Conservation (phyloP, 75 land plant species). For the Larix kaempferi region DNA sequence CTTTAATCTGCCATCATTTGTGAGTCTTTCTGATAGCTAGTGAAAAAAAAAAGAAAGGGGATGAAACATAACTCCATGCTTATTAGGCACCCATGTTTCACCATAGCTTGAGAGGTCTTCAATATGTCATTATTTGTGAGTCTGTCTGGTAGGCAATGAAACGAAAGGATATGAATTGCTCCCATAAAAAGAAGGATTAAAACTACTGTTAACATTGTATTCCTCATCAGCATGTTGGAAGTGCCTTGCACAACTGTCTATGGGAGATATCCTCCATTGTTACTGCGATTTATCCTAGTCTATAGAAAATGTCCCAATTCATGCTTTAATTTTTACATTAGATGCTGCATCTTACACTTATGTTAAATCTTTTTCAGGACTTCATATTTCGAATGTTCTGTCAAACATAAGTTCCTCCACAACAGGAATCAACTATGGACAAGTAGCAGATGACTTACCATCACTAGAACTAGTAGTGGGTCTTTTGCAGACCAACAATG, state of each 20-base stretch:
- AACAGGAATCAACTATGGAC: slow-evolving; percentile 81
- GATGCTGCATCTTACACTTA: background rate
- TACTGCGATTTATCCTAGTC: background rate
- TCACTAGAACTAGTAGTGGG: slow-evolving; percentile 43
- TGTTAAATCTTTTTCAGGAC: background rate
- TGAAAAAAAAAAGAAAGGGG: too few relatives aligned
- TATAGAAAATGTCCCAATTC: background rate
- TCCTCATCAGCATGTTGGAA: too few relatives aligned
- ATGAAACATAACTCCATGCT: too few relatives aligned
- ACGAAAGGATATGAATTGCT: too few relatives aligned
- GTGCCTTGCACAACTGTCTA: too few relatives aligned
- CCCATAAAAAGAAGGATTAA: too few relatives aligned
- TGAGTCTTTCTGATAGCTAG: background rate
- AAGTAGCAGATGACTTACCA: slow-evolving; percentile 68
- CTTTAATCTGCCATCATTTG: background rate
- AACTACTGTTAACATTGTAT: too few relatives aligned
- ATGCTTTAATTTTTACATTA: background rate
- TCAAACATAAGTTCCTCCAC: background rate
- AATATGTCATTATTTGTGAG: too few relatives aligned
- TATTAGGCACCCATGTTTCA: too few relatives aligned
- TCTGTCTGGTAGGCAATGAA: too few relatives aligned
- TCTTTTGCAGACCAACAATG: slow-evolving; percentile 43
- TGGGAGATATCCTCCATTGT: too few relatives aligned
- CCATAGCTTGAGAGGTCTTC: too few relatives aligned
- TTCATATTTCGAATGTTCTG: background rate